Evolutionary conservation across 2,329 filamentous ascomycete genomes (phyloP).

Genomic region (Phoma herbarum): DNA sequence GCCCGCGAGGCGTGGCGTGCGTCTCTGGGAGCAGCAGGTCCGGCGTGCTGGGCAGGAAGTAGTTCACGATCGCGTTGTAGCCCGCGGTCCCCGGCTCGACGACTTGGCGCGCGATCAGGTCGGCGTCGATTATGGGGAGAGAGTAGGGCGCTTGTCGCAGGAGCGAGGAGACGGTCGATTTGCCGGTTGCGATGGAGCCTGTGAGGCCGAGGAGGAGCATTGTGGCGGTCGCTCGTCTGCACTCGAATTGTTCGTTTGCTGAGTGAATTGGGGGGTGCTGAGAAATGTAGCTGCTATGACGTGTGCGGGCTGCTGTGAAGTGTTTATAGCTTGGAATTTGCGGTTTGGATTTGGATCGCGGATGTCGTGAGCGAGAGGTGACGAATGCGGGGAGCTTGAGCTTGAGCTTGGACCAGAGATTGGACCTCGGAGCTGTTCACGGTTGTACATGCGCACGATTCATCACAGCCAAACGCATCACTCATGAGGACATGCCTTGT

Average conservation of each 20-base stretch:
- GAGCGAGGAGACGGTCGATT: slow-evolving; percentile 90
- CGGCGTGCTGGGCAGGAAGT: slow-evolving; percentile 85
- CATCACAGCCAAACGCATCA: background rate
- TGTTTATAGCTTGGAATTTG: background rate
- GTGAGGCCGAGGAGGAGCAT: slow-evolving; percentile 98
- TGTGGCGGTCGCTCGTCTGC: slow-evolving; percentile 4
- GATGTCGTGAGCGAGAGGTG: slow-evolving; percentile 1
- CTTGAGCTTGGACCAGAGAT: slow-evolving; percentile 17
- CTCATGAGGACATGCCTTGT: background rate
- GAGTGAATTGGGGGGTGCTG: background rate
- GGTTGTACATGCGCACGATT: background rate
- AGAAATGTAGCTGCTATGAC: background rate
- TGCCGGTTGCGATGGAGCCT: slow-evolving; percentile 96
- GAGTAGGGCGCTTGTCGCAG: slow-evolving; percentile 82
- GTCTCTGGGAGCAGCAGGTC: slow-evolving; percentile 75
- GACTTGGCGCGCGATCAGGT: slow-evolving; percentile 89
- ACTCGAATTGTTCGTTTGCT: background rate
- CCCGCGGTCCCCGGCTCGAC: slow-evolving; percentile 90
- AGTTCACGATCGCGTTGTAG: slow-evolving; percentile 80
- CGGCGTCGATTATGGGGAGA: slow-evolving; percentile 92
- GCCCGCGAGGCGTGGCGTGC: slow-evolving; percentile 67
- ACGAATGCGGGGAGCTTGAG: slow-evolving; percentile 26
- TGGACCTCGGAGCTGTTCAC: slow-evolving; percentile 19
- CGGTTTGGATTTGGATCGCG: background rate
- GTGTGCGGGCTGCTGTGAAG: background rate